Evolutionary conservation across 2,329 filamentous ascomycete species (phyloP).

Genomic region (Mollisia scopiformis): DNA sequence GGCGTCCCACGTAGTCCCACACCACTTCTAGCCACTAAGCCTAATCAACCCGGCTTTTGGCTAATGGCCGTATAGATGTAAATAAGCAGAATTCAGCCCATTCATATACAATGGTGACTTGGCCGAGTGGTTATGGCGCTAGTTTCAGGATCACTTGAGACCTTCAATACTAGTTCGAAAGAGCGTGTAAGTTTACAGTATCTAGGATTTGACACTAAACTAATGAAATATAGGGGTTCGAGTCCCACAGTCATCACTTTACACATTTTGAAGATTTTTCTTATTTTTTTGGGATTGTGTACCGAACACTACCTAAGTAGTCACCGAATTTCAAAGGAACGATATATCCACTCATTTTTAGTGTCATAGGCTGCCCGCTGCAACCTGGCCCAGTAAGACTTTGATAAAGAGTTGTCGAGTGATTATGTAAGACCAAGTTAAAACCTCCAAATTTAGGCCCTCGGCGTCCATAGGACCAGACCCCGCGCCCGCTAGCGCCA

Average conservation of each 20-base stretch:
- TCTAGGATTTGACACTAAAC: too few relatives aligned
- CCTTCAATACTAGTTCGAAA: slow-evolving; percentile 34
- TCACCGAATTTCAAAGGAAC: too few relatives aligned
- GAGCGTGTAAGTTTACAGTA: slow-evolving; percentile 35
- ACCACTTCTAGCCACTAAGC: too few relatives aligned
- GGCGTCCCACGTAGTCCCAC: too few relatives aligned
- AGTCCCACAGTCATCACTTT: slow-evolving; percentile 33
- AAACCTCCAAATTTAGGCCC: neutral
- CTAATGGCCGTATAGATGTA: neutral
- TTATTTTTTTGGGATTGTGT: neutral
- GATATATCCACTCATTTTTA: too few relatives aligned
- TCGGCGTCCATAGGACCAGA: neutral
- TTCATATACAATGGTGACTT: slow-evolving; percentile 26
- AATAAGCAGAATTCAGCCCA: slow-evolving; percentile 10
- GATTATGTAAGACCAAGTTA: too few relatives aligned
- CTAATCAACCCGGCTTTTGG: too few relatives aligned
- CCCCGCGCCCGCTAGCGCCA: neutral
- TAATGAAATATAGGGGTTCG: slow-evolving; percentile 38
- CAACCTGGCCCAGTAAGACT: too few relatives aligned
- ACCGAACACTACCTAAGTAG: too few relatives aligned
- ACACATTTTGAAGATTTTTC: neutral
- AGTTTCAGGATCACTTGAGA: slow-evolving; percentile 36
- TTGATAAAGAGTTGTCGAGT: too few relatives aligned
- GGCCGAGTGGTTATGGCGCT: slow-evolving; percentile 42
- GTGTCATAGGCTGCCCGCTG: too few relatives aligned